Evolutionary conservation across 805 yeast species (phyloP).

Genomic region (Wickerhamomyces strasburgensis): DNA sequence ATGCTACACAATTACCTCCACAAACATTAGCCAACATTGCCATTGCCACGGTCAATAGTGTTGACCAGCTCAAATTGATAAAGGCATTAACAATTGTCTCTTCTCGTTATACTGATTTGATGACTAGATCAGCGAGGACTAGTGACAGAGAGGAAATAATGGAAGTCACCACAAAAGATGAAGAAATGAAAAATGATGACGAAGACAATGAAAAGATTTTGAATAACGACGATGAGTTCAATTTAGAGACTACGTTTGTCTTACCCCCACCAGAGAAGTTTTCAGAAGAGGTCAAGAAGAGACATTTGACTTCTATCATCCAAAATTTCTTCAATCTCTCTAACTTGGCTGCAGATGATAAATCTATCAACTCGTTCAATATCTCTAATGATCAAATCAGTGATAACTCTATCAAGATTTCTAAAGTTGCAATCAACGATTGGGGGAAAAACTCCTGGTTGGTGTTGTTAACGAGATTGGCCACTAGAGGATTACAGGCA

Average conservation of each 20-base stretch:
- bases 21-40: constrained; percentile 62
- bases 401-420: constrained; percentile 23
- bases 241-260: constrained; percentile 40
- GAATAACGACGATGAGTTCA: constrained; percentile 28
- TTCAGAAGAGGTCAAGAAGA: constrained; percentile 48
- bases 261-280: constrained; percentile 57
- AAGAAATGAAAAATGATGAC: constrained; percentile 20
- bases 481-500: constrained; percentile 70
- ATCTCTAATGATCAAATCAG: constrained; percentile 17
- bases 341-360: constrained; percentile 22
- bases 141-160: constrained; percentile 10
- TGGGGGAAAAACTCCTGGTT: constrained; percentile 76
- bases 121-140: constrained; percentile 22
- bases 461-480: constrained; percentile 64
- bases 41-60: constrained; percentile 55
- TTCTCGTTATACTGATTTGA: constrained; percentile 51
- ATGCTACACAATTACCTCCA: constrained; percentile 63
- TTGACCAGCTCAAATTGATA: constrained; percentile 46
- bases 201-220: constrained; percentile 20
- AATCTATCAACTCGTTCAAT: constrained; percentile 16
- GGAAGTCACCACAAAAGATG: constrained; percentile 16
- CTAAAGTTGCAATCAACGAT: constrained; percentile 34
- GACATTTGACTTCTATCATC: constrained; percentile 53
- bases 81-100: constrained; percentile 67
- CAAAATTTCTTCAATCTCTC: constrained; percentile 52